Evolutionary conservation across 495 filamentous ascomycete species (phyloP).

Genomic region (Astrocystis sublimbata): DNA sequence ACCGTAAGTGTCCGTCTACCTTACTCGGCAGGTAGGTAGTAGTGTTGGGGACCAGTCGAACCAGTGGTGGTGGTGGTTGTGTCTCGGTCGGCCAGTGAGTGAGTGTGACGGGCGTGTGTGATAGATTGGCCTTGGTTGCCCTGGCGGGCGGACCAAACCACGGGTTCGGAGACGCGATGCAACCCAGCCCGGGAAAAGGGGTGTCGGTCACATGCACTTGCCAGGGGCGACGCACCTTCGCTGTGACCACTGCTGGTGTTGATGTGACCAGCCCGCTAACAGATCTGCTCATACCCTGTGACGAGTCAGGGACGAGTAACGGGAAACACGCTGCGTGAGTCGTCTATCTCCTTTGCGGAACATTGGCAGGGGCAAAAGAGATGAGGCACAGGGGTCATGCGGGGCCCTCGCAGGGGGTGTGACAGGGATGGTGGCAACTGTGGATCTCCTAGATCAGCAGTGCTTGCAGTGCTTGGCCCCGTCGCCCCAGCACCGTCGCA

Average conservation of each 20-base stretch:
- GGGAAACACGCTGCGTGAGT: not conserved
- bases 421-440: not conserved
- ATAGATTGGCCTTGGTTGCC: no score
- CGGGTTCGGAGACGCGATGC: conserved; percentile 7
- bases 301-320: no score
- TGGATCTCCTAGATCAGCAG: conserved; percentile 2
- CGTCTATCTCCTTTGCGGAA: not conserved
- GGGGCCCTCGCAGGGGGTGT: no score
- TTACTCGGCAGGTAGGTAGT: no score
- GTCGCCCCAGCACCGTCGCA: no score
- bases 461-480: not conserved
- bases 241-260: not conserved
- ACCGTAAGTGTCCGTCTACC: no score
- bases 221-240: no score
- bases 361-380: not conserved
- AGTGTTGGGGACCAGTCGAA: no score
- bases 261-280: not conserved
- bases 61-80: no score
- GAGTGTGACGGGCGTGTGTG: no score
- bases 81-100: not conserved
- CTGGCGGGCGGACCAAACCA: no score
- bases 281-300: no score
- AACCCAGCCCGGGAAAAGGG: not conserved
- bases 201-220: not conserved
- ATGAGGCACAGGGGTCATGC: conserved; percentile 13